These are phyloP conservation scores for Hortaea sp. DNA, from an alignment of 2,329 filamentous ascomycete species.

Conservation along the genomic window DNA sequence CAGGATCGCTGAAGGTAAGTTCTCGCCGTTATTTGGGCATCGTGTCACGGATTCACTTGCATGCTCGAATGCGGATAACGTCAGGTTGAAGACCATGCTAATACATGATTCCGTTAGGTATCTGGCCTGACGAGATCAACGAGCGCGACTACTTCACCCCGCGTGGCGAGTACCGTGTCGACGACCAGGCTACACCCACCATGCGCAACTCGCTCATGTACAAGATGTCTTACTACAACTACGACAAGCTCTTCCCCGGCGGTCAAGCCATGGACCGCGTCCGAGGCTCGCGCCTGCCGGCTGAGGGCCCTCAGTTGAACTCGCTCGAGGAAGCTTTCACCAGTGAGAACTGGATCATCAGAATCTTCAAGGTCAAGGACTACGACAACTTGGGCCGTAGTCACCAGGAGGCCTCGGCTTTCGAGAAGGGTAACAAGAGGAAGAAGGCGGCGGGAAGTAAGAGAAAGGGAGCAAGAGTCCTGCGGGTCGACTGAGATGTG, in stretches of 20 bases:
- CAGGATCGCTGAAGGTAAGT: constrained; percentile 76
- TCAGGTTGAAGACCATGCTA: not conserved
- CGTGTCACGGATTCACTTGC: not conserved
- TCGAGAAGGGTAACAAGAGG: constrained; percentile 74
- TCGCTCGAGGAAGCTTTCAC: constrained; percentile 95
- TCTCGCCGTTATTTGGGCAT: not conserved
- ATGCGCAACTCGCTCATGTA: constrained; percentile 99
- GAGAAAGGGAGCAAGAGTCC: constrained; percentile 59
- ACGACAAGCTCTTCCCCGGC: constrained; percentile 76
- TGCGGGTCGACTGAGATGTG: constrained; percentile 54
- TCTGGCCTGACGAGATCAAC: constrained; percentile 99
- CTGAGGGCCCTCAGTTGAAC: constrained; percentile 72
- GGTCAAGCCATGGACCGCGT: constrained; percentile 89
- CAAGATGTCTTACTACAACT: constrained; percentile 99
- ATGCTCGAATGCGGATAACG: not conserved
- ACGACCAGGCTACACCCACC: constrained; percentile 82
- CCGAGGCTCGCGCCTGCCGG: constrained; percentile 69
- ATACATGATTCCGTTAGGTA: constrained; percentile 30
- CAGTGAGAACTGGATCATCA: constrained; percentile 99
- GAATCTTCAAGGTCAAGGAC: constrained; percentile 99
- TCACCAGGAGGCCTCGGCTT: constrained; percentile 58
- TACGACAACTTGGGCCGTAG: constrained; percentile 92
- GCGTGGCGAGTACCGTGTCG: constrained; percentile 89
- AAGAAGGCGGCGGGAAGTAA: constrained; percentile 56
- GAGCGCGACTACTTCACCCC: constrained; percentile 93